Evolutionary conservation across 163 green algal species (phyloP).

Genomic region (Dunaliella salina): DNA sequence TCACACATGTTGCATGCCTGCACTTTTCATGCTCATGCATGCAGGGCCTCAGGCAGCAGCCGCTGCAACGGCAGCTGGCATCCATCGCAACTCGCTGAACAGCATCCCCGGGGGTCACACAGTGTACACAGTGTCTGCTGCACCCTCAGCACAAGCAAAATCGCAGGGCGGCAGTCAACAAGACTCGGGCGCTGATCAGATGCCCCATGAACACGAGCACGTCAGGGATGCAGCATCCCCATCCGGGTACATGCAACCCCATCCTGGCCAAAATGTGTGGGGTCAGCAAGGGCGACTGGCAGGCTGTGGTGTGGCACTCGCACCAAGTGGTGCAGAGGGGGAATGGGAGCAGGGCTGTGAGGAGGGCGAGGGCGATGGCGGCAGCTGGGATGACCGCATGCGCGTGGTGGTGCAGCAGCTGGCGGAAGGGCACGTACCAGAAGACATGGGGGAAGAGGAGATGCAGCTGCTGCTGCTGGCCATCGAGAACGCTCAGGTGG

Average conservation of each 20-base stretch:
- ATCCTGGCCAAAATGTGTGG: no score
- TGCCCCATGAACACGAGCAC: no score
- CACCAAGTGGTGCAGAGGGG: no score
- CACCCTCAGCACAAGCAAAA: background rate
- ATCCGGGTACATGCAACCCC: no score
- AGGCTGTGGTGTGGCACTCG: no score
- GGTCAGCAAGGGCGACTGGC: no score
- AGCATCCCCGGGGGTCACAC: conserved; percentile 10
- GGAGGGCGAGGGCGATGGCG: background rate
- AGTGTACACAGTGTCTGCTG: conserved; percentile 1
- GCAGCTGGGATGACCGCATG: background rate
- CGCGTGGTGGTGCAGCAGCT: conserved; percentile 22
- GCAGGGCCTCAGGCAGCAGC: background rate
- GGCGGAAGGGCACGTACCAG: background rate
- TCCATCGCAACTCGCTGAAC: conserved; percentile 5
- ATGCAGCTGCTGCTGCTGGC: conserved; percentile 8
- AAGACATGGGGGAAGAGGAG: background rate
- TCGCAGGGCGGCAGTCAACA: background rate
- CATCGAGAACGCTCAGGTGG: background rate
- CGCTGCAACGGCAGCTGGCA: background rate
- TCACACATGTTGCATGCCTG: no score
- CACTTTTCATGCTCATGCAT: no score
- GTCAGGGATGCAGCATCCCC: no score
- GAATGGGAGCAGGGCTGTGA: background rate
- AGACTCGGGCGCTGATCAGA: no score